A percentile compares a stretch with the other conserved stretches of the same genome.
phyloP scores from a whole-genome alignment of 1,284 basidiomycete genomes.

The Mycosarcoma maydis region DNA sequence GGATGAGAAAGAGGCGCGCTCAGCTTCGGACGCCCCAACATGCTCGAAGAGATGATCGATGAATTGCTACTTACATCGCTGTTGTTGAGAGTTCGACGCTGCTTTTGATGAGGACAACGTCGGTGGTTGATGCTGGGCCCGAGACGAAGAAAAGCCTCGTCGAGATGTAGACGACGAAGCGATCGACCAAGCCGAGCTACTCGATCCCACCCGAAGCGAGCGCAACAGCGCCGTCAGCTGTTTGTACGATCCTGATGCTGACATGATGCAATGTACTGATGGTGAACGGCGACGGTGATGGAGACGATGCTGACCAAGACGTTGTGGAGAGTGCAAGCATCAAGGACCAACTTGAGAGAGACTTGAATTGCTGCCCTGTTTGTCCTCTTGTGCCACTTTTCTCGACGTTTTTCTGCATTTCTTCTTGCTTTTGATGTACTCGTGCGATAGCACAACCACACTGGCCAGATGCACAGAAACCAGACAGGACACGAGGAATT shows the following conservation, averaged over 20 bases:
- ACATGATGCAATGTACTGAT: slow-evolving; percentile 11
- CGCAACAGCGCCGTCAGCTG: slow-evolving; percentile 36
- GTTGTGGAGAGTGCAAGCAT: background rate
- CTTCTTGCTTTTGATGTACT: slow-evolving; percentile 12
- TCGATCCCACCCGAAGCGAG: slow-evolving; percentile 27
- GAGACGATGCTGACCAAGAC: background rate
- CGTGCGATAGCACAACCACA: slow-evolving; percentile 11
- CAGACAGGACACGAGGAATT: background rate
- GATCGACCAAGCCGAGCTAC: slow-evolving; percentile 9
- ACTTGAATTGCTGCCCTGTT: no score
- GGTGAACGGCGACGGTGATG: background rate
- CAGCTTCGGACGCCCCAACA: no score
- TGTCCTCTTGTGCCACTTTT: background rate
- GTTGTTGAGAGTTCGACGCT: slow-evolving; percentile 8
- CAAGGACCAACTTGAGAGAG: no score
- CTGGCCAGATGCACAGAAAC: no score
- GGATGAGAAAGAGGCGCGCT: background rate
- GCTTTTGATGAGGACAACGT: slow-evolving; percentile 5
- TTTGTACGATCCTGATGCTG: slow-evolving; percentile 16
- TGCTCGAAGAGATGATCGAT: no score
- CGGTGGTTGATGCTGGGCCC: slow-evolving; percentile 3
- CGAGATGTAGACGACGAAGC: slow-evolving; percentile 15
- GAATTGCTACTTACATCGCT: slow-evolving; percentile 39
- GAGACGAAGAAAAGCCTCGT: slow-evolving; percentile 37
- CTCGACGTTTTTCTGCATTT: slow-evolving; percentile 12